Conservation (phyloP, 768 basidiomycete species). For the Russula griseocarnosa region DNA sequence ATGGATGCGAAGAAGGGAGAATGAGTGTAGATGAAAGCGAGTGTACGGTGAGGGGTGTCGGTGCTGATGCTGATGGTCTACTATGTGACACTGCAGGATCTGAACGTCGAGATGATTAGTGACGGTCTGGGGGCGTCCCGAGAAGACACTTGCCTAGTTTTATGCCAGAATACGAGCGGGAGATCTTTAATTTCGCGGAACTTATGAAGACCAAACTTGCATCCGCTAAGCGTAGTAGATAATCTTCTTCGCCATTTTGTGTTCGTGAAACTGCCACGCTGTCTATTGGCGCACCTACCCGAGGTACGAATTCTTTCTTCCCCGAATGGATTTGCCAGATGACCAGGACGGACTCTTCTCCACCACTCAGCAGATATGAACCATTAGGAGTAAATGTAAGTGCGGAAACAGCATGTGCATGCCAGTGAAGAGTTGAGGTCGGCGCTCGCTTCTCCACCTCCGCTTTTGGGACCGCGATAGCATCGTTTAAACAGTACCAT, state of each 20-base stretch:
- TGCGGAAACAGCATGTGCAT: constrained; percentile 88
- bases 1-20: constrained; percentile 90
- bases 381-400: constrained; percentile 87
- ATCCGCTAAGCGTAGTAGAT: constrained; percentile 77
- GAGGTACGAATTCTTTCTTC: constrained; percentile 87
- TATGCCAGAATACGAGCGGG: constrained; percentile 68
- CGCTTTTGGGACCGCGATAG: constrained; percentile 43
- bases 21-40: constrained; percentile 68
- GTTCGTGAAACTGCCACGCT: constrained; percentile 57
- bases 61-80: constrained; percentile 40
- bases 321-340: constrained; percentile 93
- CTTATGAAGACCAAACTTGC: constrained; percentile 75
- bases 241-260: constrained; percentile 70
- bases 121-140: constrained; percentile 19
- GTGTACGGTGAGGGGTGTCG: constrained; percentile 74
- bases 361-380: constrained; percentile 88
- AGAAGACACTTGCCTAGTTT: constrained; percentile 57
- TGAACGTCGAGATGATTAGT: constrained; percentile 24
- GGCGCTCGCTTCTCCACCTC: constrained; percentile 77
- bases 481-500: constrained; percentile 87
- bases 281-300: constrained; percentile 82
- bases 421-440: constrained; percentile 91
- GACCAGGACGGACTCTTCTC: constrained; percentile 94
- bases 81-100: constrained; percentile 39
- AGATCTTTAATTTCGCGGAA: constrained; percentile 65